These are phyloP conservation scores for Oldenlandia corymbosa DNA, from an alignment of 257 asterid species.

Conservation along the genomic window DNA sequence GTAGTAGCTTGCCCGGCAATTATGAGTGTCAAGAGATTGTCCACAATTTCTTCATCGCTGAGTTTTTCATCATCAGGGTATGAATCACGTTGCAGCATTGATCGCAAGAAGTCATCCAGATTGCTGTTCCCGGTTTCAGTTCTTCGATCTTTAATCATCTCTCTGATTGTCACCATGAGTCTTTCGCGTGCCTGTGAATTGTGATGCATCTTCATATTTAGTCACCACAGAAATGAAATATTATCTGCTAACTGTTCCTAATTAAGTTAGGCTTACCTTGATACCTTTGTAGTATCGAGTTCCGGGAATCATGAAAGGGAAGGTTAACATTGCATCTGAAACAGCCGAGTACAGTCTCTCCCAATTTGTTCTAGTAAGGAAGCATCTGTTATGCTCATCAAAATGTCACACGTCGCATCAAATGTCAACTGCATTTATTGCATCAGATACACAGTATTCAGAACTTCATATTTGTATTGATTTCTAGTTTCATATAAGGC, in stretches of 20 bases:
- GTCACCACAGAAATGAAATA: too few species aligned
- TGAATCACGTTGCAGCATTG: constrained; percentile 44
- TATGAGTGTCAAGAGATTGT: constrained; percentile 44
- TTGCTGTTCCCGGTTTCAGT: constrained; percentile 20
- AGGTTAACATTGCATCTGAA: constrained; percentile 46
- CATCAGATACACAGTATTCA: constrained; percentile 9
- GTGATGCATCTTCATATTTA: background rate
- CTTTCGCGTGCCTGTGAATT: constrained; percentile 42
- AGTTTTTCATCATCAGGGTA: constrained; percentile 38
- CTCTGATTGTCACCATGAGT: constrained; percentile 38
- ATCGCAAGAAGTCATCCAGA: constrained; percentile 45
- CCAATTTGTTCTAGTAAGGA: constrained; percentile 31
- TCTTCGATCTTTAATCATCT: constrained; percentile 34
- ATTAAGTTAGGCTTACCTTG: constrained; percentile 39
- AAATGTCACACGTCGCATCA: constrained; percentile 47
- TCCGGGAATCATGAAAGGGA: constrained; percentile 56
- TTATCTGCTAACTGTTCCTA: too few species aligned
- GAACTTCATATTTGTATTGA: background rate
- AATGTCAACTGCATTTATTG: constrained; percentile 56
- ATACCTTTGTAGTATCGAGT: constrained; percentile 49
- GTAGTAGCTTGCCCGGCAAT: constrained; percentile 56
- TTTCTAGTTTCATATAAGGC: too few species aligned
- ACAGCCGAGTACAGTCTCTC: constrained; percentile 32
- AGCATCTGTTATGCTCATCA: constrained; percentile 42
- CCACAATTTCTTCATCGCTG: constrained; percentile 58